These are phyloP conservation scores for Chaetomiaceae sp. DNA, from an alignment of 2,329 filamentous ascomycete genomes.

Conservation along the genomic window DNA sequence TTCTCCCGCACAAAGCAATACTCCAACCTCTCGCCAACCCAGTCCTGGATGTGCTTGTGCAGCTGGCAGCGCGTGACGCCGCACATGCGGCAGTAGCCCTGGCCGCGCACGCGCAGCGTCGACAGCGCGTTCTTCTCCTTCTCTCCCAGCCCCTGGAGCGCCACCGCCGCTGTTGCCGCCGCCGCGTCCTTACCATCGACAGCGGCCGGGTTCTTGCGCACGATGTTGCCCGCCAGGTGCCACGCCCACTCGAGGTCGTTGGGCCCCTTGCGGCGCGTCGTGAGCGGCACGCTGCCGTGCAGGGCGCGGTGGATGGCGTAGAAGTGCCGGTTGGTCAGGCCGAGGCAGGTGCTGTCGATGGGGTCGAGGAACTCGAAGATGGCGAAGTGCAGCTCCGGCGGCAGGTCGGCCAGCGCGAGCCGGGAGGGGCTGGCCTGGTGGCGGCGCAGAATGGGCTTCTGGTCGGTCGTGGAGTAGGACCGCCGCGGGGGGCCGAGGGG, in stretches of 20 bases:
- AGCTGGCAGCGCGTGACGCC: conserved; percentile 56
- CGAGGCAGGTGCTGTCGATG: conserved; percentile 58
- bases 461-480: conserved; percentile 56
- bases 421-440: conserved; percentile 41
- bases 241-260: conserved; percentile 61
- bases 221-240: conserved; percentile 46
- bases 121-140: conserved; percentile 31
- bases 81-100: conserved; percentile 58
- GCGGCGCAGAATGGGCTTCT: conserved; percentile 47
- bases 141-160: conserved; percentile 9
- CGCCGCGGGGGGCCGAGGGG: conserved; percentile 43
- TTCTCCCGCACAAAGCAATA: conserved; percentile 56
- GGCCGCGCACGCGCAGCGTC: conserved; percentile 48
- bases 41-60: conserved; percentile 54
- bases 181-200: neutral
- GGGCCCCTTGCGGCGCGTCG: conserved; percentile 51
- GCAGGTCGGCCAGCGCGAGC: conserved; percentile 46
- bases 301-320: conserved; percentile 53
- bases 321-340: conserved; percentile 51
- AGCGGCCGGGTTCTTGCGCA: conserved; percentile 26
- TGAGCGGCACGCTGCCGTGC: conserved; percentile 51
- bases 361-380: conserved; percentile 59
- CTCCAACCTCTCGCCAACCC: conserved; percentile 51
- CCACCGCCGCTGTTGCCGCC: neutral
- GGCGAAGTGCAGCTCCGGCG: conserved; percentile 53